phyloP scores from a whole-genome alignment of 352 stramenopile species.

The Pythium plurisporium region DNA sequence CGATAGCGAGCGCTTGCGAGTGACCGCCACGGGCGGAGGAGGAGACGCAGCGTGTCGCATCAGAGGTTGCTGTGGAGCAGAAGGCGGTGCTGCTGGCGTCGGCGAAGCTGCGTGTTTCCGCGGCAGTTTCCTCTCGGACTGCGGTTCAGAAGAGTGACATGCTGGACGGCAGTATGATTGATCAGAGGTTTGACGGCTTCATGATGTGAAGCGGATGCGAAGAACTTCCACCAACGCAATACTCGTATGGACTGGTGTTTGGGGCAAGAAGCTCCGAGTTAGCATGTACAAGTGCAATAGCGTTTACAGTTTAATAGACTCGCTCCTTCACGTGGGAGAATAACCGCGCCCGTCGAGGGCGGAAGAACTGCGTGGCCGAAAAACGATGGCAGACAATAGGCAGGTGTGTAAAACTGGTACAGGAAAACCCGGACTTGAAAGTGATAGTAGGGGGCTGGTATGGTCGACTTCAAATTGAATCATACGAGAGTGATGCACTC shows the following conservation, averaged over 20 bases:
- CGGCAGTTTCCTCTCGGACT: background rate
- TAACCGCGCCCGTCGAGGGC: background rate
- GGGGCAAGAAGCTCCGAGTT: no score
- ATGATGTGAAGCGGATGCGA: no score
- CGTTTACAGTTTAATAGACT: conserved; percentile 3
- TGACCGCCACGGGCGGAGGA: background rate
- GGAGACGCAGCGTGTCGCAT: no score
- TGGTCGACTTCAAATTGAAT: background rate
- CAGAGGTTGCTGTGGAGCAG: no score
- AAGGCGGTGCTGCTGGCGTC: no score
- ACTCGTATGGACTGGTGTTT: no score
- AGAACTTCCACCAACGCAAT: no score
- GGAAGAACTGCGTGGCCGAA: background rate
- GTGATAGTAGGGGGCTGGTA: background rate
- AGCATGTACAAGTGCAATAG: background rate
- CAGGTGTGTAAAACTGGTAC: conserved; percentile 5
- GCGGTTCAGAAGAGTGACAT: conserved; percentile 5
- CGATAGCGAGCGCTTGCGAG: conserved; percentile 19
- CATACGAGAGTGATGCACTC: background rate
- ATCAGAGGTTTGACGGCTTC: no score
- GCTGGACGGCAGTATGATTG: no score
- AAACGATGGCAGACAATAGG: background rate
- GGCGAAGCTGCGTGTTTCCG: background rate
- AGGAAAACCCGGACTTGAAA: background rate
- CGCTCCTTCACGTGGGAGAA: background rate